Evolutionary conservation across 768 basidiomycete species (phyloP), one percentile per base, ranked within the genome.

Genomic region (Sutorius australiensis): DNA sequence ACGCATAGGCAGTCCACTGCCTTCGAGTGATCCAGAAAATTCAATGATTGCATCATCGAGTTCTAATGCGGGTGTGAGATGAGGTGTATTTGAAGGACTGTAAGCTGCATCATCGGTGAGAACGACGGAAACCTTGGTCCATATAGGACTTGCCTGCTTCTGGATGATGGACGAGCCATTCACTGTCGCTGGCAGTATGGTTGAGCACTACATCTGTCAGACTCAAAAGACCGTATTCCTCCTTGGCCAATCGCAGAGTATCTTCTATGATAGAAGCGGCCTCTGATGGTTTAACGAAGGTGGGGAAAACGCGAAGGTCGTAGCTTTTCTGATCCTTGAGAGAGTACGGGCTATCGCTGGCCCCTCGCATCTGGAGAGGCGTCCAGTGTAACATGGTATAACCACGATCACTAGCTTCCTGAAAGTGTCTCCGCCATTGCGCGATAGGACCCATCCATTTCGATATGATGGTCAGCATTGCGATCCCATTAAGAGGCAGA

Each of bases 321-420:
- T 93, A 98, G 37, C 72, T 79, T 50, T 84, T 73, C 73, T 99
- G 97, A 66, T 95, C 83, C 50, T 82, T 82, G 63, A 98, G 93
- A 16, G 92, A 95, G 70, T 98, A 99, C 0, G 97, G 97, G 60
- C 91, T 94, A 56, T 89, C 81, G 58, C 89, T 92, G 57, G 83
- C 80, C 19, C 97, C 97, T 32, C 95, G 77, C 66, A 90, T 87
- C 71, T 99, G 95, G 6, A 99, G 75, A 0, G 97, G 97, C 0
- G 95, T 90, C 77, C 89, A 99, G 66, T 99, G 97, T 39, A 99
- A 74, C 92, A 98, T 97, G 47, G 95, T 99, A 75, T 99, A 99
- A 1, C 97, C 95, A 44, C 95, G 78, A 48, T 90, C 79, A 48
- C 84, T 82, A 11, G 92, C 89, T 71, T 95, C 92, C 45, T 80